These are phyloP conservation scores for Aspergillus quadricinctus DNA, from an alignment of 2,329 filamentous ascomycete species.

Conservation along the genomic window DNA sequence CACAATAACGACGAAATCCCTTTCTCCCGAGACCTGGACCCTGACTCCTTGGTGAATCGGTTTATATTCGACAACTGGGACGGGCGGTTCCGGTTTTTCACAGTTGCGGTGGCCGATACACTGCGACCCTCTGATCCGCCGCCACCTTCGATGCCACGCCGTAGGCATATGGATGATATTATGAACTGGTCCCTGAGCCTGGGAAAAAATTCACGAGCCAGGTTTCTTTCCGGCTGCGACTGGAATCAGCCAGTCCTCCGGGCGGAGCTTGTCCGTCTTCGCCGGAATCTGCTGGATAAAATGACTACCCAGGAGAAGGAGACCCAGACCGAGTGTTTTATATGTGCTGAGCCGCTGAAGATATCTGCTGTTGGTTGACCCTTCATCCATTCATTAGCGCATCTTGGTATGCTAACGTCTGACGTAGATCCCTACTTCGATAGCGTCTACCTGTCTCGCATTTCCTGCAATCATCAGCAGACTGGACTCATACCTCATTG, in stretches of 20 bases:
- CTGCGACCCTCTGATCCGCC: conserved; percentile 32
- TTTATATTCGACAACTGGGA: conserved; percentile 56
- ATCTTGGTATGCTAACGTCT: conserved; percentile 12
- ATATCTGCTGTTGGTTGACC: conserved; percentile 65
- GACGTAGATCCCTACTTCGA: conserved; percentile 59
- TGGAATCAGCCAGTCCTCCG: conserved; percentile 76
- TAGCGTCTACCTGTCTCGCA: conserved; percentile 69
- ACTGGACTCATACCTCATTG: conserved; percentile 76
- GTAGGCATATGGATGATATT: conserved; percentile 58
- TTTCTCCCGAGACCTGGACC: conserved; percentile 43
- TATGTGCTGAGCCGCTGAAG: conserved; percentile 72
- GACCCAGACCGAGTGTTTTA: conserved; percentile 52
- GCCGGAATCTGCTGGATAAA: conserved; percentile 79
- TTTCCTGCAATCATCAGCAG: conserved; percentile 83
- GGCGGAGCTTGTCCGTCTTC: conserved; percentile 67
- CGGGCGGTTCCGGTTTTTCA: conserved; percentile 57
- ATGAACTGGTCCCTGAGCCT: conserved; percentile 80
- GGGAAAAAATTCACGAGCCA: conserved; percentile 56
- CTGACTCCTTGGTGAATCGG: conserved; percentile 42
- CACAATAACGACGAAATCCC: conserved; percentile 36
- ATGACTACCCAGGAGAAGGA: conserved; percentile 49
- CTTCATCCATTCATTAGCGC: not conserved
- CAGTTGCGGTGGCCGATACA: conserved; percentile 30
- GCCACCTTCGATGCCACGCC: conserved; percentile 29
- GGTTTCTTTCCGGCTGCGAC: conserved; percentile 49